These are phyloP conservation scores for Chlamydomonas sp. DNA, from an alignment of 139 green algal species.

Conservation along the genomic window DNA sequence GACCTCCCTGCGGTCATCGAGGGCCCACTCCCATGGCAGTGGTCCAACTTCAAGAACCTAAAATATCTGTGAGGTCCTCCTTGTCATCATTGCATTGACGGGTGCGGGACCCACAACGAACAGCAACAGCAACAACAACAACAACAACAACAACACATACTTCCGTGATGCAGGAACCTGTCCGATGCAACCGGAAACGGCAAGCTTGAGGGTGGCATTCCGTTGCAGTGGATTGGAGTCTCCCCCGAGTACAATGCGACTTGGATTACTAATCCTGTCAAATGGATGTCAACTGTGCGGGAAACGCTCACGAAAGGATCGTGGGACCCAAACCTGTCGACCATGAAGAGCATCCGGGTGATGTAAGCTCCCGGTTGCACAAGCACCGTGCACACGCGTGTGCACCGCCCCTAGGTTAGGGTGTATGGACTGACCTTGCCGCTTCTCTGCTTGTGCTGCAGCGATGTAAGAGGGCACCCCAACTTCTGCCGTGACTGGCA, in stretches of 20 bases:
- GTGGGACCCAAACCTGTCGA: too few relatives aligned
- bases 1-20: conserved; percentile 8
- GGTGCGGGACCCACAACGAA: background rate
- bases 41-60: conserved; percentile 3
- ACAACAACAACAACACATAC: background rate
- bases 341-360: too few relatives aligned
- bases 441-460: too few relatives aligned
- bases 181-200: conserved; percentile 1
- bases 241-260: background rate
- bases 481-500: conserved; percentile 31
- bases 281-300: too few relatives aligned
- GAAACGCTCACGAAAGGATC: too few relatives aligned
- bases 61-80: conserved; percentile 10
- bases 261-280: too few relatives aligned
- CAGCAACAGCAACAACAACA: background rate
- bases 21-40: conserved; percentile 5
- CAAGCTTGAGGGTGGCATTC: conserved; percentile 18
- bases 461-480: conserved; percentile 16
- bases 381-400: too few relatives aligned
- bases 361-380: too few relatives aligned
- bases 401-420: too few relatives aligned
- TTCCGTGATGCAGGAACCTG: conserved; percentile 7
- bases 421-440: too few relatives aligned
- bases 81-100: background rate
- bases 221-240: conserved; percentile 4